phyloP scores from a whole-genome alignment of 192 early-diverging fungal species.

The Glomus cerebriforme region DNA sequence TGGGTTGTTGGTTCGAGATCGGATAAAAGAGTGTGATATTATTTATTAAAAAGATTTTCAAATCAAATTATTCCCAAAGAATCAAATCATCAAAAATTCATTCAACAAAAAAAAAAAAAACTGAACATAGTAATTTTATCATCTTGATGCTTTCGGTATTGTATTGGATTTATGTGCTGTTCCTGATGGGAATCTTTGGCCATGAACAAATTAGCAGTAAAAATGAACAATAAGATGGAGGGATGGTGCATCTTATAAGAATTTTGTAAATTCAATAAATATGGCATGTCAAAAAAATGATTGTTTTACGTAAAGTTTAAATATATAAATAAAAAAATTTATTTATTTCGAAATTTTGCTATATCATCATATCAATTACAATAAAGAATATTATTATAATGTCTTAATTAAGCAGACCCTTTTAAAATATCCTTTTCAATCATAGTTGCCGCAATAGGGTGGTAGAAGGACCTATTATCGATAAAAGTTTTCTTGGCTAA shows the following conservation, averaged over 20 bases:
- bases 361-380: neutral
- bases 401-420: neutral
- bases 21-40: too few species aligned
- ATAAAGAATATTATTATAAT: neutral
- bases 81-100: too few species aligned
- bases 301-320: too few species aligned
- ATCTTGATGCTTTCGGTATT: conserved; percentile 77
- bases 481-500: conserved; percentile 81
- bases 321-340: too few species aligned
- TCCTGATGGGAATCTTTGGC: conserved; percentile 54
- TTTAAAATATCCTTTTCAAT: conserved; percentile 80
- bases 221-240: conserved; percentile 12
- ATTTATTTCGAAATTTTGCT: too few species aligned
- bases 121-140: conserved; percentile 38
- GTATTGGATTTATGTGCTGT: conserved; percentile 71
- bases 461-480: conserved; percentile 80
- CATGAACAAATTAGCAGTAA: neutral
- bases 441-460: conserved; percentile 89
- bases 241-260: too few species aligned
- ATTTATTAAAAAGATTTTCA: too few species aligned
- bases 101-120: conserved; percentile 4
- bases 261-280: too few species aligned
- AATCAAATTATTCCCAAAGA: too few species aligned
- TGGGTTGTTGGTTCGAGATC: too few species aligned
- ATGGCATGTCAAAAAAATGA: too few species aligned